Base-by-base conservation (phyloP, 2,329 filamentous ascomycete species). In the Beauveria australis region DNA sequence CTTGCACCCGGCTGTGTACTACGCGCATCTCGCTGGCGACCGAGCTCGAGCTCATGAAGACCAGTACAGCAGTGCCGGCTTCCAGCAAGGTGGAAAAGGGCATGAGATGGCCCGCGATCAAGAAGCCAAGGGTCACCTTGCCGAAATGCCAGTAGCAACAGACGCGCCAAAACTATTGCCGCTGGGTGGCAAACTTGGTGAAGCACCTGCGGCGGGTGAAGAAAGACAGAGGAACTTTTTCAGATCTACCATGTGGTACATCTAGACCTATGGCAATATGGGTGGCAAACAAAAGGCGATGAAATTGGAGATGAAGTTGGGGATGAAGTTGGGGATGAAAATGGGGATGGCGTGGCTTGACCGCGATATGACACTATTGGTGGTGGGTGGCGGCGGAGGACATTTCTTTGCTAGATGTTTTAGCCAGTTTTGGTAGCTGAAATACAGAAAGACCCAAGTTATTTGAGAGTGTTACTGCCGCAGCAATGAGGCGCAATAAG, bases 1-100 rank as follows among this genome's bases (percentile, higher is more conserved):
- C 0, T 75, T 94, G 0, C 89, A 87, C 65, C 94, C 94, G 0
- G 92, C 94, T 0, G 88, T 97, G 0, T 99, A 99, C 80, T 99
- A 99, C 67, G 92, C 95, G 0, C 94, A 99, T 74, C 75, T 99
- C 64, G 92, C 92, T 40, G 88, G 91, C 9, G 85, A 86, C 61
- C 89, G 94, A 54, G 91, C 90, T 22, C 86, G 86, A 59, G 79
- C 86, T 3, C 94, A 99, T 65, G 87, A 93, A 68, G 72, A 79
- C 61, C 66, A 76, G 3, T 69, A 76, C 0, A 70, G 77, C 0
- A 80, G 77, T 18, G 75, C 77, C 16, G 75, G 81, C 68, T 70
- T 77, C 71, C 66, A 73, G 56, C 65, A 72, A 56, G 76, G 77
- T 12, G 72, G 76, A 48, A 79, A 80, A 66, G 77, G 75, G 1